Evolutionary conservation across 768 basidiomycete genomes (phyloP), one percentile per base, ranked within the genome.

Genomic region (Pleurotus eryngii): DNA sequence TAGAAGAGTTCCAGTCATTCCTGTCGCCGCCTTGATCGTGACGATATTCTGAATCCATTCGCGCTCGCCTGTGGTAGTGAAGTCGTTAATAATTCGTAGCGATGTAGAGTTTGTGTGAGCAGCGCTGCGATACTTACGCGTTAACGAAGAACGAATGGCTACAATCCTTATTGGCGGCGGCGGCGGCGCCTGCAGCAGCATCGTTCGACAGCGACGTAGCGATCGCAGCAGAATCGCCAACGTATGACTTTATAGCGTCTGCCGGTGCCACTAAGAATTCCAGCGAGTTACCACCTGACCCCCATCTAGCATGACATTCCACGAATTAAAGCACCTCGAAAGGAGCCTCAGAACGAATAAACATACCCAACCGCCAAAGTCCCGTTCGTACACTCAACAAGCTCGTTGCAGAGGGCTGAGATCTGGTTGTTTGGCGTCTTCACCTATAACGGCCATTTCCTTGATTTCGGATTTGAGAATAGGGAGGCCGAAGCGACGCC

Each of bases 91-190:
- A n/a, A n/a, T n/a, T n/a, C n/a, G n/a, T n/a, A n/a, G n/a, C n/a
- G n/a, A n/a, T n/a, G n/a, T n/a, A n/a, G n/a, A 20, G n/a, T 43
- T 43, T 5, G 20, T 5, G 42, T 35, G 42, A 20, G 42, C 15
- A 43, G 15, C 42, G 3, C 30, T 6, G 30, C 15, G 9, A n/a
- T 4, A 17, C 42, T n/a, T 20, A 43, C 1, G 89, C 79, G 60
- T 86, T 84, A 60, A 93, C 77, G 69, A 94, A 93, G 8, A 95
- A 95, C 92, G 43, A 95, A 76, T 1, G 87, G 87, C 86, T 6
- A 85, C 86, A 17, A 17, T 84, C 83, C 59, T 80, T 78, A 37
- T 66, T 71, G n/a, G 42, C 42, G 1, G 72, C 69, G 0, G 78
- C 84, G 46, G 77, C 69, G 46, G 74, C 77, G 3, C 72, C 78